Conservation (phyloP, 2,329 filamentous ascomycete genomes). For the Aplosporella prunicola region DNA sequence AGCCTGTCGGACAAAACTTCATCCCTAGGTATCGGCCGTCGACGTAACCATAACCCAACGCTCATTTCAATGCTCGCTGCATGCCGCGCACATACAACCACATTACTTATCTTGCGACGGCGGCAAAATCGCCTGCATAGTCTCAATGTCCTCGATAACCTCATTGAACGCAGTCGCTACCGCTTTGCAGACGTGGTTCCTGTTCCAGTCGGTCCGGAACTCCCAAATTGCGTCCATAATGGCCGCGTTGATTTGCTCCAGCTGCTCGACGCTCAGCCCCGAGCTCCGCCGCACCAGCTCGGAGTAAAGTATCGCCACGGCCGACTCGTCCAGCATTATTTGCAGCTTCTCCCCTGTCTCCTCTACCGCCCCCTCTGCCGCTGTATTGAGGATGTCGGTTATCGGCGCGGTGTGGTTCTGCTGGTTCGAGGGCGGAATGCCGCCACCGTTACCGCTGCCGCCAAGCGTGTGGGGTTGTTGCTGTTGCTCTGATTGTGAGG, state of each 20-base stretch:
- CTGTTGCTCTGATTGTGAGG: conserved; percentile 28
- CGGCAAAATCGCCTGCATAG: conserved; percentile 35
- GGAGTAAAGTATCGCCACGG: conserved; percentile 50
- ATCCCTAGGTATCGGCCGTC: no score
- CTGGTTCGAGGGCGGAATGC: no score
- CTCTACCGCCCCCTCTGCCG: no score
- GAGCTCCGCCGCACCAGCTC: conserved; percentile 58
- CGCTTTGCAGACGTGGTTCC: conserved; percentile 57
- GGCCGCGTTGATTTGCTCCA: conserved; percentile 85
- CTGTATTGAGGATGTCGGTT: conserved; percentile 10
- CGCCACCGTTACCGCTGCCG: no score
- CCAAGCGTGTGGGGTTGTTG: conserved; percentile 19
- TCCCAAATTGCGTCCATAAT: conserved; percentile 89
- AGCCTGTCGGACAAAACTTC: no score
- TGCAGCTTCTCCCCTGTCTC: no score
- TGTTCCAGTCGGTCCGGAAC: conserved; percentile 71
- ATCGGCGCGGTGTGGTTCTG: conserved; percentile 10
- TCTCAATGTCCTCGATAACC: conserved; percentile 59
- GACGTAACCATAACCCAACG: no score
- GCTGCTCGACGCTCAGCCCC: conserved; percentile 80
- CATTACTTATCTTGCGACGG: conserved; percentile 32
- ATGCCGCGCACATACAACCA: no score
- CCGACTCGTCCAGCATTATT: conserved; percentile 39
- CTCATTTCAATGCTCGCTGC: no score
- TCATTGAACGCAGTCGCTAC: conserved; percentile 67